These are phyloP conservation scores for Wickerhamomyces sp. DNA, from an alignment of 1,139 yeast genomes.

Conservation along the genomic window DNA sequence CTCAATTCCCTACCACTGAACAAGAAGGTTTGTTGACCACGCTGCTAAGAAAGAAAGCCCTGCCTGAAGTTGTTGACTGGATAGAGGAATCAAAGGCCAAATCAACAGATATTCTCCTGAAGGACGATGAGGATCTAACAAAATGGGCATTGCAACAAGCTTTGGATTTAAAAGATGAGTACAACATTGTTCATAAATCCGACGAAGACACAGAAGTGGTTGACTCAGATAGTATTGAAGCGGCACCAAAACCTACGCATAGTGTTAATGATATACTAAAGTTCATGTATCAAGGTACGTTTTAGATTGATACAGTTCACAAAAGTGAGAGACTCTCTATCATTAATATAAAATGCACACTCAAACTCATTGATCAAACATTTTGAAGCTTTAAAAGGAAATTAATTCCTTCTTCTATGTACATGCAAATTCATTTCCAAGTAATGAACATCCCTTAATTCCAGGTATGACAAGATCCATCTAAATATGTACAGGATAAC, in stretches of 20 bases:
- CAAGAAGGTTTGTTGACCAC: slow-evolving; percentile 82
- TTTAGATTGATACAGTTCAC: background rate
- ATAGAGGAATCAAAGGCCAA: slow-evolving; percentile 51
- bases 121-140: slow-evolving; percentile 50
- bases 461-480: background rate
- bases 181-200: slow-evolving; percentile 41
- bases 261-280: slow-evolving; percentile 31
- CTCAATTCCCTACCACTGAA: slow-evolving; percentile 77
- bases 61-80: slow-evolving; percentile 93
- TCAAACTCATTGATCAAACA: too few relatives aligned
- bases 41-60: slow-evolving; percentile 74
- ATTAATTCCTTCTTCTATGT: too few relatives aligned
- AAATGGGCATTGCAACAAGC: slow-evolving; percentile 58
- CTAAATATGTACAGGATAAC: background rate
- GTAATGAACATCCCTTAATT: too few relatives aligned
- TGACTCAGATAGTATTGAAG: slow-evolving; percentile 11
- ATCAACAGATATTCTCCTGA: slow-evolving; percentile 29
- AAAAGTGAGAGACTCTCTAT: too few relatives aligned
- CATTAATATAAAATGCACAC: too few relatives aligned
- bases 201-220: slow-evolving; percentile 15
- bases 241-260: slow-evolving; percentile 25
- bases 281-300: slow-evolving; percentile 38
- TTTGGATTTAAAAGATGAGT: slow-evolving; percentile 49
- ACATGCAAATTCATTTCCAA: too few relatives aligned
- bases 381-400: too few relatives aligned